Evolutionary conservation across 768 basidiomycete genomes (phyloP), one percentile per base, ranked within the genome.

Genomic region (Ephemerocybe angulata): DNA sequence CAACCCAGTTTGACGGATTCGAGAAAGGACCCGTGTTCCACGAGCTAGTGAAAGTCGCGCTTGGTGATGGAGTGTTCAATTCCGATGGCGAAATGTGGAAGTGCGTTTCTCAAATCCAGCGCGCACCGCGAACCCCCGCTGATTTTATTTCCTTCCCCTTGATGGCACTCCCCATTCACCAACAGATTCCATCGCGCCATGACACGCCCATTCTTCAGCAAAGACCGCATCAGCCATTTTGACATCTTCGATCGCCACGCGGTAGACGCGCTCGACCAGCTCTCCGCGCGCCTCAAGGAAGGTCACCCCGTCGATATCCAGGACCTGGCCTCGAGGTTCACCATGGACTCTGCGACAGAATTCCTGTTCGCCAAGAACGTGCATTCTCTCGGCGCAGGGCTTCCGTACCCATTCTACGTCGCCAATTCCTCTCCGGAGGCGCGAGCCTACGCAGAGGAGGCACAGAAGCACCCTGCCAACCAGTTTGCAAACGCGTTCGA

Each of bases 291-390:
- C 28, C 67, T 81, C 1, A 57, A 63, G 2, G 69, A 73, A 19
- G 83, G 81, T 0, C 69, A 73, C 46, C 68, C 84, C 2, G 72
- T 83, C n/a, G 81, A 86, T 59, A 76, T 85, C 55, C 84, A 84
- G 65, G 81, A 80, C 57, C 56, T 77, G 27, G 74, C 70, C 10
- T 69, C 70, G 1, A 72, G 77, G 1, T 85, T 86, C 64, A 85
- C 85, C 0, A 70, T 87, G 12, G 86, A 87, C 67, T 79, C 82
- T 1, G 83, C 83, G 2, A 80, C 83, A 0, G 79, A 83, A 51
- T 85, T 82, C 60, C 74, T 87, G 22, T 84, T 86, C 55, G 81
- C 80, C 5, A 69, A 72, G 31, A 75, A 76, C 58, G 79, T 85
- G 7, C 60, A 75, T 53, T 79, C 76, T 6, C 75, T 85, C 30